phyloP scores from a whole-genome alignment of 371 early-diverging fungal genomes.

The Furculomyces boomerangus region DNA sequence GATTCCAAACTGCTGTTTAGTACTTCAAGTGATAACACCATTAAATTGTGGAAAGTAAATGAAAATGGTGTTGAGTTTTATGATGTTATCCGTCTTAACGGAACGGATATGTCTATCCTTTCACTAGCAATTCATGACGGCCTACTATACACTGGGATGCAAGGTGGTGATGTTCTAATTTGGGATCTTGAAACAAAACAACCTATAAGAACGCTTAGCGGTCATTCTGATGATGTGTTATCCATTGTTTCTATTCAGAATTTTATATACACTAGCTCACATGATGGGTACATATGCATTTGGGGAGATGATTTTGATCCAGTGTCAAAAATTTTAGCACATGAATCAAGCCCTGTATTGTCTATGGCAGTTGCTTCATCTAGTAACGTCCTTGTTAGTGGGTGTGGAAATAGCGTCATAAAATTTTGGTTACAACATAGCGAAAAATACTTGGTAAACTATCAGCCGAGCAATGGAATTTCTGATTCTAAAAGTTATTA shows the following conservation, averaged over 20 bases:
- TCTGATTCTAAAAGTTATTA: no score
- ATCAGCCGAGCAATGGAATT: no score
- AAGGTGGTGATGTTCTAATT: conserved; percentile 56
- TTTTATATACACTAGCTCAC: conserved; percentile 46
- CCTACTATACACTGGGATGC: conserved; percentile 55
- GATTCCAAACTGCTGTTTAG: no score
- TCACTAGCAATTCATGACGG: conserved; percentile 46
- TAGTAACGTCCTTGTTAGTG: conserved; percentile 36
- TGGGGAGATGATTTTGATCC: conserved; percentile 55
- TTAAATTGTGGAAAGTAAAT: no score
- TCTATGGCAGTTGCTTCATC: conserved; percentile 33
- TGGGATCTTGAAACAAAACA: conserved; percentile 71
- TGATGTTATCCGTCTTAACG: no score
- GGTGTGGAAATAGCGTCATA: conserved; percentile 47
- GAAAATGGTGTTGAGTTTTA: no score
- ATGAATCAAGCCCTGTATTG: conserved; percentile 43
- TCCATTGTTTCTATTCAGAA: conserved; percentile 29
- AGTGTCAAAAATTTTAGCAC: conserved; percentile 30
- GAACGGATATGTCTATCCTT: conserved; percentile 42
- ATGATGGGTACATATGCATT: conserved; percentile 58
- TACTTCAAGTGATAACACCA: no score
- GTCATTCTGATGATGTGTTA: conserved; percentile 51
- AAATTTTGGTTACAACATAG: conserved; percentile 29
- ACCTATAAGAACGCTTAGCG: conserved; percentile 41
- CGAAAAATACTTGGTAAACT: no score